Conservation (phyloP, 176 grass and related monocot species). For the Aegilops longissima region DNA sequence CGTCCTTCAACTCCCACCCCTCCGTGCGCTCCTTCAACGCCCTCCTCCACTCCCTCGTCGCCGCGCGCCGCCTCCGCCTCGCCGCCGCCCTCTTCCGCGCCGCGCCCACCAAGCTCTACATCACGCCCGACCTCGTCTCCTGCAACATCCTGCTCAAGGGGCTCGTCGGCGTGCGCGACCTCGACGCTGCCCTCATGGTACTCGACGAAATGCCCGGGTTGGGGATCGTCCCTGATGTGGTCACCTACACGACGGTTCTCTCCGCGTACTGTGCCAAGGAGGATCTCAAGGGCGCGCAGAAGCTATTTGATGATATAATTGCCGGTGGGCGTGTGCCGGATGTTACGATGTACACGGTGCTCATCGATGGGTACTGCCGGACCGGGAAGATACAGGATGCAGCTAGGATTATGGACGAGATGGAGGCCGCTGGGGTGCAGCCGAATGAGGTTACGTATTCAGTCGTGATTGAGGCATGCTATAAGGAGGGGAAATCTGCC, state of each 20-base stretch:
- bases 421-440: constrained; percentile 46
- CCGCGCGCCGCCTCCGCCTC: constrained; percentile 49
- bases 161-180: constrained; percentile 1
- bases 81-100: constrained; percentile 60
- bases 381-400: constrained; percentile 45
- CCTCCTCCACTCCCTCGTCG: constrained; percentile 64
- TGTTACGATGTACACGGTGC: constrained; percentile 58
- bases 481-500: constrained; percentile 45
- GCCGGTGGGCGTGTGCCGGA: constrained; percentile 49
- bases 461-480: constrained; percentile 61
- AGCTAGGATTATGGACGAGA: constrained; percentile 80
- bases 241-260: constrained; percentile 69
- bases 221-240: constrained; percentile 56
- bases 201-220: constrained; percentile 71
- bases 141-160: constrained; percentile 82
- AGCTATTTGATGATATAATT: constrained; percentile 47
- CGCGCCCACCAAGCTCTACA: constrained; percentile 48
- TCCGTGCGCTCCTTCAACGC: constrained; percentile 76
- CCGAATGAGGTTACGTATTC: constrained; percentile 72
- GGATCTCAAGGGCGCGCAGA: constrained; percentile 48
- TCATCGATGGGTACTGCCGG: constrained; percentile 62
- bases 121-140: constrained; percentile 64
- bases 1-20: constrained; percentile 57
- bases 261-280: constrained; percentile 44
- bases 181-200: constrained; percentile 51